A percentile compares a stretch with the other conserved stretches of the same genome.
Evolutionary conservation across 345 rosid species (phyloP).

Genomic region (Microcos paniculata): DNA sequence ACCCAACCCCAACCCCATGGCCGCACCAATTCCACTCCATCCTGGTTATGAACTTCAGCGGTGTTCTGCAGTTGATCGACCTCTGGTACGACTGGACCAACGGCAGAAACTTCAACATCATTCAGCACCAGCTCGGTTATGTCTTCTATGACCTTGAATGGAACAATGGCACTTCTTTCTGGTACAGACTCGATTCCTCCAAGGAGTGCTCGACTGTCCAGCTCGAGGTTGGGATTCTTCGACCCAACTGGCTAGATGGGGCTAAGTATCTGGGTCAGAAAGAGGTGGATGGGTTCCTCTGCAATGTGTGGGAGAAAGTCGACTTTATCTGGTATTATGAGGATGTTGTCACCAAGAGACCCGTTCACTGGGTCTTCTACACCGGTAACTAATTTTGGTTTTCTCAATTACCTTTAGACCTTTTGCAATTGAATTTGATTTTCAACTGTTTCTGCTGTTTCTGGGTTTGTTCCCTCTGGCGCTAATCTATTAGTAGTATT

Average conservation of each 20-base stretch:
- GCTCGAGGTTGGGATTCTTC: constrained; percentile 56
- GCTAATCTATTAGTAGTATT: too few species aligned
- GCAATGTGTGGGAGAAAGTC: constrained; percentile 64
- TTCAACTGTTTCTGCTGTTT: too few species aligned
- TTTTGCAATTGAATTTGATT: not conserved
- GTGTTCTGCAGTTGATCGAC: constrained; percentile 40
- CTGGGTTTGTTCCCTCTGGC: too few species aligned
- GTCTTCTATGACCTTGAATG: constrained; percentile 57
- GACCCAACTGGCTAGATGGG: constrained; percentile 29
- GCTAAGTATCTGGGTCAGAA: too few species aligned
- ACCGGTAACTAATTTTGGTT: constrained; percentile 29
- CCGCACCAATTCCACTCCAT: constrained; percentile 57
- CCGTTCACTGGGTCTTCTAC: constrained; percentile 54
- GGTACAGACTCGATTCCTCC: constrained; percentile 39
- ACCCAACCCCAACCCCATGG: constrained; percentile 49
- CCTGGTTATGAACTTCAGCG: constrained; percentile 46
- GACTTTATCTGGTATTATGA: constrained; percentile 60
- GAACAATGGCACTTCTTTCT: constrained; percentile 62
- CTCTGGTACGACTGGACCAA: constrained; percentile 73
- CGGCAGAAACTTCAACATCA: constrained; percentile 61
- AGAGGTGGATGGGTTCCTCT: constrained; percentile 27
- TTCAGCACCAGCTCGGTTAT: constrained; percentile 49
- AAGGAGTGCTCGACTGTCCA: constrained; percentile 31
- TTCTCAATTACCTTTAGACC: too few species aligned
- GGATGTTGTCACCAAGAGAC: constrained; percentile 48